These are phyloP conservation scores for Euphrasia confusa DNA, from an alignment of 257 asterid species.

Conservation along the genomic window DNA sequence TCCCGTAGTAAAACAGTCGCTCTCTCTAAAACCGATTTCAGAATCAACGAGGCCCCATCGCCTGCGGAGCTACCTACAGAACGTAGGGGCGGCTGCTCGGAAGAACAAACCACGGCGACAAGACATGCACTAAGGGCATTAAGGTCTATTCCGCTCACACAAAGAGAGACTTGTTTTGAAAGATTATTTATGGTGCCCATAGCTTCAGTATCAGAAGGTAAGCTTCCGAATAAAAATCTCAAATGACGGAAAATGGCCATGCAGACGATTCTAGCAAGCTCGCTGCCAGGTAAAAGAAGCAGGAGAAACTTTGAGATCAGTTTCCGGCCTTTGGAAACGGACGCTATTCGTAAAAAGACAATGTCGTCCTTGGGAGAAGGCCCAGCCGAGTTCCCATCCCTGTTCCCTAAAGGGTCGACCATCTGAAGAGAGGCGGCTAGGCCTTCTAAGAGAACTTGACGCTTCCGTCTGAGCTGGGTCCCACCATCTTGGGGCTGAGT, in stretches of 20 bases:
- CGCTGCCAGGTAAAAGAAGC: conserved; percentile 76
- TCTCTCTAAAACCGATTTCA: conserved; percentile 75
- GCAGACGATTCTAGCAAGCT: conserved; percentile 78
- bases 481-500: conserved; percentile 85
- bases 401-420: conserved; percentile 44
- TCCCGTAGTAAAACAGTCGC: conserved; percentile 54
- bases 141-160: conserved; percentile 74
- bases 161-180: conserved; percentile 51
- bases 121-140: conserved; percentile 88
- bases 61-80: conserved; percentile 77
- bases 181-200: conserved; percentile 40
- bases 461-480: conserved; percentile 28
- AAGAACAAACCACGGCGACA: conserved; percentile 88
- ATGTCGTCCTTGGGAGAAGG: conserved; percentile 72
- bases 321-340: conserved; percentile 76
- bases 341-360: conserved; percentile 63
- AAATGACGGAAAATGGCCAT: conserved; percentile 91
- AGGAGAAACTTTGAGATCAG: conserved; percentile 68
- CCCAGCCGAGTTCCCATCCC: conserved; percentile 47
- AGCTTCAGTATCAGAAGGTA: conserved; percentile 66
- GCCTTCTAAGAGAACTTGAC: conserved; percentile 49
- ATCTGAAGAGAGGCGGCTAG: conserved; percentile 55
- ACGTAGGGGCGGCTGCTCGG: conserved; percentile 92
- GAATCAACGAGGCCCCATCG: conserved; percentile 76
- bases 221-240: conserved; percentile 77